Conservation (phyloP, 345 rosid species). For the Rubroshorea leprosula region DNA sequence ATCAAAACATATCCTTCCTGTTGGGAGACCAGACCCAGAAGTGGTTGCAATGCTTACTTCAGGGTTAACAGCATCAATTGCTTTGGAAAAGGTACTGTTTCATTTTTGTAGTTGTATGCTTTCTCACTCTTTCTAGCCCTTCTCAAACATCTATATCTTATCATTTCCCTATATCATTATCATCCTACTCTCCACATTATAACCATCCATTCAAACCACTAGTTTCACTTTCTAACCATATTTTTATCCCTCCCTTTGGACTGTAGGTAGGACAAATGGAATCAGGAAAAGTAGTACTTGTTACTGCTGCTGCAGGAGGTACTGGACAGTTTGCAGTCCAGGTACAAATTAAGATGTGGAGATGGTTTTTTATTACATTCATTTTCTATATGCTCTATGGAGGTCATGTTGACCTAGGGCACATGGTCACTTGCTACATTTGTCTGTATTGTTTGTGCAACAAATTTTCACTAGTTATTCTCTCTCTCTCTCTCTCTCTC, state of each 20-base stretch:
- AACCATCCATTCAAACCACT: background rate
- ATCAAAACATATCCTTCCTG: constrained; percentile 73
- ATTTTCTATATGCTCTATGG: background rate
- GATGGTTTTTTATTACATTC: constrained; percentile 4
- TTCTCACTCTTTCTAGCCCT: background rate
- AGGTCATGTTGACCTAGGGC: constrained; percentile 7
- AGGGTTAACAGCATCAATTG: constrained; percentile 90
- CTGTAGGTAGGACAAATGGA: constrained; percentile 79
- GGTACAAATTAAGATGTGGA: constrained; percentile 36
- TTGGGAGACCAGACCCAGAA: constrained; percentile 92
- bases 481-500: background rate
- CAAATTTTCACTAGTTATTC: background rate
- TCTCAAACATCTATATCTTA: background rate
- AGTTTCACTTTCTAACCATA: background rate
- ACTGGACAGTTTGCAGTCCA: constrained; percentile 98
- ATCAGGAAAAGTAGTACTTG: constrained; percentile 75
- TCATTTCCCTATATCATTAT: background rate
- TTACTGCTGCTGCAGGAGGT: constrained; percentile 98
- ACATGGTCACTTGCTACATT: background rate
- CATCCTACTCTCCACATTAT: background rate
- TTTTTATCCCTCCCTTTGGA: constrained; percentile 10
- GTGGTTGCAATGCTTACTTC: constrained; percentile 99
- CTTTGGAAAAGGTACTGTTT: constrained; percentile 70
- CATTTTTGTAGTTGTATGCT: background rate
- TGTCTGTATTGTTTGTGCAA: background rate